Evolutionary conservation across 2,329 filamentous ascomycete genomes (phyloP).

Genomic region (Fusarium multiceps): DNA sequence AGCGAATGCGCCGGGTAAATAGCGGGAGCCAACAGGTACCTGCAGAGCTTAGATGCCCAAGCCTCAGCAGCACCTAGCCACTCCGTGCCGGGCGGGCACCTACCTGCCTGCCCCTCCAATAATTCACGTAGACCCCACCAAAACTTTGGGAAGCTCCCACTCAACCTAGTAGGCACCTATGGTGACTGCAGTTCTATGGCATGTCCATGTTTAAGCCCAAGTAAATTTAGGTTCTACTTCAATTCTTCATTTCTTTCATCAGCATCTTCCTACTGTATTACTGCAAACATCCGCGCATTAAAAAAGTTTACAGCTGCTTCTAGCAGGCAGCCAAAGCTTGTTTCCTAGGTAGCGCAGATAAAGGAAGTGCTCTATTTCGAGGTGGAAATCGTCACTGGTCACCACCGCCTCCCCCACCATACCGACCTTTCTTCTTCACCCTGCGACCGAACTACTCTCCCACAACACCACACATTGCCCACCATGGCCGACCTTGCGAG

Average conservation of each 20-base stretch:
- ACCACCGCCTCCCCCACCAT: constrained; percentile 26
- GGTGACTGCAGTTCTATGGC: constrained; percentile 13
- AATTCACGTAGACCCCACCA: constrained; percentile 48
- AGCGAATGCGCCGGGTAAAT: constrained; percentile 48
- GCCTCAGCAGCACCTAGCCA: constrained; percentile 5
- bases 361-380: constrained; percentile 19
- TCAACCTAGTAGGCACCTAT: not conserved
- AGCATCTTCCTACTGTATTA: not conserved
- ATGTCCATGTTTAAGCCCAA: constrained; percentile 29
- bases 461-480: constrained; percentile 8
- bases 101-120: constrained; percentile 48
- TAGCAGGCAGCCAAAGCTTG: not conserved
- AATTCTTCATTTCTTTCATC: not conserved
- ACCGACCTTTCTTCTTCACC: constrained; percentile 27
- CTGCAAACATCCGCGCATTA: not conserved
- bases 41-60: not conserved
- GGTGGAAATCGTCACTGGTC: constrained; percentile 29
- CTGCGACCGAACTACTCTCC: constrained; percentile 7
- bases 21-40: constrained; percentile 31
- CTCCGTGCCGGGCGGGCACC: not conserved
- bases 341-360: constrained; percentile 15
- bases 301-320: constrained; percentile 4
- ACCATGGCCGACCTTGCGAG: constrained; percentile 63
- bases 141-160: constrained; percentile 40
- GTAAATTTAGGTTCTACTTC: constrained; percentile 16